phyloP scores from a whole-genome alignment of 768 basidiomycete genomes.

The Coprinellus micaceus region DNA sequence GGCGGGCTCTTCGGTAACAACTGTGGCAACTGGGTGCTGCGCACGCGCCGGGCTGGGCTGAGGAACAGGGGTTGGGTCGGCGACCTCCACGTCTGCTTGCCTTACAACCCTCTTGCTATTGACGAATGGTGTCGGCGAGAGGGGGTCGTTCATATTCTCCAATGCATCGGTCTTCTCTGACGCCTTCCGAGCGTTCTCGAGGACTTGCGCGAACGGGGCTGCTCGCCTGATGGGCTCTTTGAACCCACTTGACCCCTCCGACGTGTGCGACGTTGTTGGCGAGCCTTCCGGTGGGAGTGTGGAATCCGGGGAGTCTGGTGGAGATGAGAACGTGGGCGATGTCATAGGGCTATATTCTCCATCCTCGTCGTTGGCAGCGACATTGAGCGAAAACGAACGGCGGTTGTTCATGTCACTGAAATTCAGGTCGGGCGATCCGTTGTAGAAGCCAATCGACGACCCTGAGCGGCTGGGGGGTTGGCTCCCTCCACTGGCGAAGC shows the following conservation, averaged over 20 bases:
- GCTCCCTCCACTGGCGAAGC: slow-evolving; percentile 24
- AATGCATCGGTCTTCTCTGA: slow-evolving; percentile 20
- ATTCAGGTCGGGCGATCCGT: slow-evolving; percentile 2
- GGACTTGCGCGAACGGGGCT: slow-evolving; percentile 37
- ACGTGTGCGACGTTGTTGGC: slow-evolving; percentile 9
- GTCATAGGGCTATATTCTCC: slow-evolving; percentile 23
- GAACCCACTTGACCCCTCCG: slow-evolving; percentile 15
- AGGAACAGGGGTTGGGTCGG: neutral
- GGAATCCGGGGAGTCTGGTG: slow-evolving; percentile 23
- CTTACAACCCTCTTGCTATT: neutral
- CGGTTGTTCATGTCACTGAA: slow-evolving; percentile 14
- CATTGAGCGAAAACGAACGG: slow-evolving; percentile 32
- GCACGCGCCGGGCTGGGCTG: neutral
- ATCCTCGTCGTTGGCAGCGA: slow-evolving; percentile 14
- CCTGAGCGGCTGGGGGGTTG: slow-evolving; percentile 13
- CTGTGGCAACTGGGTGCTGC: neutral
- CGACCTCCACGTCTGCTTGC: neutral
- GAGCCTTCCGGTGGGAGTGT: slow-evolving; percentile 15
- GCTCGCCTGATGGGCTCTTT: slow-evolving; percentile 22
- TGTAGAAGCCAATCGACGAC: slow-evolving; percentile 13
- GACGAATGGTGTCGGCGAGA: slow-evolving; percentile 7
- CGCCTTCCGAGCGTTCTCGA: slow-evolving; percentile 38
- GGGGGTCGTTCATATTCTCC: neutral
- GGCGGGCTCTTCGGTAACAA: neutral
- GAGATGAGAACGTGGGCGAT: slow-evolving; percentile 28